Conservation (phyloP, 495 filamentous ascomycete species). For the Hyphodiscus hymeniophilus region DNA sequence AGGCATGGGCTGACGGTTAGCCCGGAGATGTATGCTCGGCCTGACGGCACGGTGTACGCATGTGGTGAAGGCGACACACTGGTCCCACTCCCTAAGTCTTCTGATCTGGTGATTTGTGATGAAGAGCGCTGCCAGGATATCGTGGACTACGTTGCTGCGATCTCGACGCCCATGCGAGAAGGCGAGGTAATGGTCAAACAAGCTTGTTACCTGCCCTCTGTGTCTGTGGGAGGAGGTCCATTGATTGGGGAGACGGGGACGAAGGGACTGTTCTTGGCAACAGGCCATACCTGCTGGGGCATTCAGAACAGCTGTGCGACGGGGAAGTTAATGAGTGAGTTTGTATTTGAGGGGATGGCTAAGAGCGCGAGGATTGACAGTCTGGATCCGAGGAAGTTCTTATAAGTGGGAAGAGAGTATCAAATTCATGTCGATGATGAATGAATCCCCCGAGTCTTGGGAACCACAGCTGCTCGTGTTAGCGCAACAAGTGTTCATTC, state of each 20-base stretch:
- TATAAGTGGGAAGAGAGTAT: neutral
- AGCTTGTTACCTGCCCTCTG: slow-evolving; percentile 86
- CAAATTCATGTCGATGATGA: too few relatives aligned
- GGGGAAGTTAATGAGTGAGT: slow-evolving; percentile 79
- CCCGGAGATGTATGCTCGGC: slow-evolving; percentile 91
- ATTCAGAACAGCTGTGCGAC: slow-evolving; percentile 95
- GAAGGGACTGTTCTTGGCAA: slow-evolving; percentile 72
- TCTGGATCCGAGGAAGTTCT: slow-evolving; percentile 54
- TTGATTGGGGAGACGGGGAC: slow-evolving; percentile 69
- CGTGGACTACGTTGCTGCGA: slow-evolving; percentile 66
- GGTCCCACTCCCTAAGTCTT: slow-evolving; percentile 67
- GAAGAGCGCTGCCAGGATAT: slow-evolving; percentile 77
- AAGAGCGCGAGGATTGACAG: slow-evolving; percentile 65
- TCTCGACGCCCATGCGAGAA: slow-evolving; percentile 67
- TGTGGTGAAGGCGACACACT: slow-evolving; percentile 77
- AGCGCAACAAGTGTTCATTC: too few relatives aligned
- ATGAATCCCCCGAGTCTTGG: too few relatives aligned
- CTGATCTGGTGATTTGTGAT: slow-evolving; percentile 73
- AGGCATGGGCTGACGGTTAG: slow-evolving; percentile 46
- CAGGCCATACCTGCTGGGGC: slow-evolving; percentile 96
- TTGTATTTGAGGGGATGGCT: slow-evolving; percentile 72
- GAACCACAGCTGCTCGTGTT: too few relatives aligned
- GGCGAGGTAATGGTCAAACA: slow-evolving; percentile 76
- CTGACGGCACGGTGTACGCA: slow-evolving; percentile 82
- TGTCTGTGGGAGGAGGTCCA: slow-evolving; percentile 57